Evolutionary conservation across 2,329 filamentous ascomycete species (phyloP), one percentile per base, ranked within the genome.

Genomic region (Sporothrix variecibatus): DNA sequence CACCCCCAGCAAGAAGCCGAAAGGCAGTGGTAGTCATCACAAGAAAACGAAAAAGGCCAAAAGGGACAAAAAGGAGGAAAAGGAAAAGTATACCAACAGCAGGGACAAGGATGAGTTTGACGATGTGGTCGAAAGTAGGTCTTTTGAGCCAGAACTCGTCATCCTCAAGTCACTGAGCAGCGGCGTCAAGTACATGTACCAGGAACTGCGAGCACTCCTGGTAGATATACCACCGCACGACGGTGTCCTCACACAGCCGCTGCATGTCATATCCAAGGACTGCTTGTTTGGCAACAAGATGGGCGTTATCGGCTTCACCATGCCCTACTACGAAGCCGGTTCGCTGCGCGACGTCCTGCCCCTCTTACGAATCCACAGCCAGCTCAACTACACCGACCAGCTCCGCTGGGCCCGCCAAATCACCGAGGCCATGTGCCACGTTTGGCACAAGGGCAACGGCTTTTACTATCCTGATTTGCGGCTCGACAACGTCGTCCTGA

Each of bases 381-480:
- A 79, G 71, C 81, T 89, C 46, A 79, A 79, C 2, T 79, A 83
- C 40, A 75, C 79, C 0, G 83, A 86, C 74, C 86, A 89, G 78
- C 78, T 87, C 23, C 86, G 84, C 75, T 90, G 88, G 88, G 84
- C 86, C 1, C 78, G 81, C 6, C 87, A 90, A 79, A 82, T 90
- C 43, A 83, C 86, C 0, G 84, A 82, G 1, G 87, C 87, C 9
- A 79, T 90, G 34, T 77, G 84, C 26, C 87, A 90, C 77, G 81
- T 89, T 62, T 85, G 84, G 68, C 79, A 82, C 65, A 81, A 82
- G 17, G 83, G 84, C 12, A 78, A 78, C 49, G 84, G 84, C 31
- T 90, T 87, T 78, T 90, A 90, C 78, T 90, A 90, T 76, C 87
- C 88, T 1, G 88, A 90, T 76, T 83, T 90, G 17, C 86, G 88